Conservation (phyloP, 495 filamentous ascomycete genomes). For the Aspergillus asperescens region DNA sequence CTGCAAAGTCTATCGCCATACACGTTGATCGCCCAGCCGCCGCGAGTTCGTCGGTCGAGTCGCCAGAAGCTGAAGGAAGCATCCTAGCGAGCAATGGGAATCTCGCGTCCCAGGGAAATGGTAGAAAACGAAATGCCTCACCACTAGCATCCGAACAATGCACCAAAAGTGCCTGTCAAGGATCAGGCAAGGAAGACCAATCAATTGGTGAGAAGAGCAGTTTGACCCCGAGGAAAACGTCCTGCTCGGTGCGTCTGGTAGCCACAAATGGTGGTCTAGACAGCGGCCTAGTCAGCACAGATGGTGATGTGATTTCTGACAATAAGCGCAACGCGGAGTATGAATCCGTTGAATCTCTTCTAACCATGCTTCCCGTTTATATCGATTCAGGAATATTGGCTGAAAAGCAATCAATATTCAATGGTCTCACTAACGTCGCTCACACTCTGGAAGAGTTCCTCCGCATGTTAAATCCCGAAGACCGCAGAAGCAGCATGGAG, state of each 20-base stretch:
- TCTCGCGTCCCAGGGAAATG: constrained; percentile 15
- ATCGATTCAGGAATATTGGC: neutral
- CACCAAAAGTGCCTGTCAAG: neutral
- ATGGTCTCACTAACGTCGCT: neutral
- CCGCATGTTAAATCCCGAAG: neutral
- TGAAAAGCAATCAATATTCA: neutral
- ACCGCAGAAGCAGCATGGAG: neutral
- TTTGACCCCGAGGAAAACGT: neutral
- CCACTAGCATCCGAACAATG: neutral
- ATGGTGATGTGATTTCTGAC: neutral
- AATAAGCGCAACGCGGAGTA: neutral
- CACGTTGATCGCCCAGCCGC: constrained; percentile 20
- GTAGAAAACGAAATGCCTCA: constrained; percentile 1
- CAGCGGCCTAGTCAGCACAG: neutral
- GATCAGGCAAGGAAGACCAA: neutral
- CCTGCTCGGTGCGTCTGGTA: neutral
- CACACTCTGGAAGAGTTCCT: constrained; percentile 1
- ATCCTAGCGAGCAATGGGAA: constrained; percentile 27
- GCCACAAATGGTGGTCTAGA: neutral
- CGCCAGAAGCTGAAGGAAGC: neutral
- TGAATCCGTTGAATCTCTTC: neutral
- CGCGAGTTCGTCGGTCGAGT: neutral
- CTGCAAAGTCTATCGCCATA: constrained; percentile 13
- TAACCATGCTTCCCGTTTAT: constrained; percentile 1
- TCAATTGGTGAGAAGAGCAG: neutral